Conservation (phyloP, 139 green algal species). For the Volvox africanus region DNA sequence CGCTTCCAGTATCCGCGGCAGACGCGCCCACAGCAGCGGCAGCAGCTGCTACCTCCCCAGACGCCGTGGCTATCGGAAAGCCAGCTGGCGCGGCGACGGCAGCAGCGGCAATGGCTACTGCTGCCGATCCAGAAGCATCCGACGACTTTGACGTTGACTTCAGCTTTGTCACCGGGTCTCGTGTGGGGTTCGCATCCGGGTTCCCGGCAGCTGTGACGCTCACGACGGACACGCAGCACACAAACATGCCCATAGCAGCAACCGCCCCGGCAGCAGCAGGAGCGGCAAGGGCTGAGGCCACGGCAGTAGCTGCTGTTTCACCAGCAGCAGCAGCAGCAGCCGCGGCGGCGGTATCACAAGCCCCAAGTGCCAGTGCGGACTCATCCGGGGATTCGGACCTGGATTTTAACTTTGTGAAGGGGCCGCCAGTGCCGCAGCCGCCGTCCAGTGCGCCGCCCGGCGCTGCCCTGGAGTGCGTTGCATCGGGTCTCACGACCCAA, state of each 20-base stretch:
- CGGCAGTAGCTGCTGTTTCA: not conserved
- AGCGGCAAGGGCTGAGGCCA: slow-evolving; percentile 3
- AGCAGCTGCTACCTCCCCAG: not conserved
- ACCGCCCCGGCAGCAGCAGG: not conserved
- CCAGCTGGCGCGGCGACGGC: no score
- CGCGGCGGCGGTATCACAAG: not conserved
- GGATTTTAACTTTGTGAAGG: slow-evolving; percentile 40
- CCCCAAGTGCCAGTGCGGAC: not conserved
- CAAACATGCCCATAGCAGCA: no score
- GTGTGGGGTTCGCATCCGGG: no score
- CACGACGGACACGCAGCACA: no score
- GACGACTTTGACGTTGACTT: slow-evolving; percentile 54
- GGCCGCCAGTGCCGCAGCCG: no score
- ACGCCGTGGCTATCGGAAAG: not conserved
- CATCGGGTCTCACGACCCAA: no score
- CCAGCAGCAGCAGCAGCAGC: not conserved
- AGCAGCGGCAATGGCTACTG: not conserved
- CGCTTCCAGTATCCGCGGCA: slow-evolving; percentile 44
- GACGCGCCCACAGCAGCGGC: not conserved
- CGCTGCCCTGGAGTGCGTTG: not conserved
- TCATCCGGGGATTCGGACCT: slow-evolving; percentile 48
- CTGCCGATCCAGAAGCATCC: not conserved
- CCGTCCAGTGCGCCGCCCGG: not conserved
- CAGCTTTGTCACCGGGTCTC: slow-evolving; percentile 8
- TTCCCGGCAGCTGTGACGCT: no score